Base-by-base conservation (phyloP, 805 yeast species). In the Sugiyamaella lignohabitans region DNA sequence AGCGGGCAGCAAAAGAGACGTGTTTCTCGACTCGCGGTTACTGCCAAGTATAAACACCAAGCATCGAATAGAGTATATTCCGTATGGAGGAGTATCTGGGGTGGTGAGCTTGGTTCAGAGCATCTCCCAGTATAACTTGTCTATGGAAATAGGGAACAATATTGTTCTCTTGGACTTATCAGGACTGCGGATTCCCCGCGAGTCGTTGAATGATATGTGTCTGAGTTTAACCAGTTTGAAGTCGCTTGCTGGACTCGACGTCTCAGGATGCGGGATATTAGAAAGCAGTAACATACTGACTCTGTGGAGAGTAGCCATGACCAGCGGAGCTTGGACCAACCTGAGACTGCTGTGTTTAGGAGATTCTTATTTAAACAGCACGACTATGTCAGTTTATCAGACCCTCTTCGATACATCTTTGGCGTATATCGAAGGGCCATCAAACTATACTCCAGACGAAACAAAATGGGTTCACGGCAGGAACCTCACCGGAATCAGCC, bases 401-500 rank as follows among this genome's bases (percentile, higher is more conserved):
- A 20, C 36, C 3, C 22, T 47, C 16, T 43, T 43, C 22, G 20
- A 10, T 11, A 38, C 41, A 10, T 18, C 40, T n/a, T 37, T 49
- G 20, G 24, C 20, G 5, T 49, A 49, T 38, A 42, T 49, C 10
- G 52, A 49, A 20, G 50, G 52, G 3, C 52, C 52, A 11, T 19
- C 11, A 93, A 56, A 84, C 68, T 65, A 84, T 83, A 53, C 89
- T 81, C 71, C 84, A 93, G 23, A 6, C 30, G 10, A 20, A 8
- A 21, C 17, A 14, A 6, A 32, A 10, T 45, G 48, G 48, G 32
- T 16, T 11, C 21, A 22, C 10, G 51, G 49, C 5, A 29, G 21
- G 18, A 10, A 11, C 14, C 30, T 20, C 17, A 24, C 18, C n/a
- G 48, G 50, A 5, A 30, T 47, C 5, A 42, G 52, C 42, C 19